Evolutionary conservation across 108 stramenopile species (phyloP), one percentile per base, ranked within the genome.

Genomic region (Cyclotella cryptica): DNA sequence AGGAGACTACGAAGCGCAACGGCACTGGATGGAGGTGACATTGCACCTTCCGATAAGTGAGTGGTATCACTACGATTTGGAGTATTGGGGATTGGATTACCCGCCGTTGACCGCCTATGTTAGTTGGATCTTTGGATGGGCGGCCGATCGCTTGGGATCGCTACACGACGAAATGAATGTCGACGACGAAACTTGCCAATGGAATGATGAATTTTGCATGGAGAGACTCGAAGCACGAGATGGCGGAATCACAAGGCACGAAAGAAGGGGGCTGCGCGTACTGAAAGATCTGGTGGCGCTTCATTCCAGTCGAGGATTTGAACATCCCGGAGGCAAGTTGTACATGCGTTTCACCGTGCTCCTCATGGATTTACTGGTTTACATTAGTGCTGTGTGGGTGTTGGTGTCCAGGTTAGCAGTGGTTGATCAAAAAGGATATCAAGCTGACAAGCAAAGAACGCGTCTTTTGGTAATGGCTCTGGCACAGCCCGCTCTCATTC

Each of bases 1-100:
- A 13, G 98, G 98, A n/a, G 98, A 98, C 69, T 98, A 90, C 78
- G 98, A 98, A 78, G 98, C 97, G 0, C 97, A 98, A 79, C 83
- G 98, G 52, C 98, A 98, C 80, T 98, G 98, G 98, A 98, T 98
- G 96, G 98, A 98, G 72, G 49, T 98, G 26, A 97, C 98, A 2
- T 69, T 60, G 28, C 84, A 93, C 66, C 71, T 97, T 18, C 96
- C 96, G 7, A 57, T 96, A 10, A 77, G 66, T 7, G 89, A 97
- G 35, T 98, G 98, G 98, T 98, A 98, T 75, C 71, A 66, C 70
- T 88, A 97, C 70, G 96, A 97, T 67, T 74, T 96, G 47, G 74
- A 84, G 24, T 98, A 97, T 58, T 98, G 97, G 97, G 98, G 98
- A 14, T 73, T 98, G 75, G 98, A 98, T 87, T 98, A 98, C 77